Conservation (phyloP, 805 yeast genomes). For the Myxozyma monticola region DNA sequence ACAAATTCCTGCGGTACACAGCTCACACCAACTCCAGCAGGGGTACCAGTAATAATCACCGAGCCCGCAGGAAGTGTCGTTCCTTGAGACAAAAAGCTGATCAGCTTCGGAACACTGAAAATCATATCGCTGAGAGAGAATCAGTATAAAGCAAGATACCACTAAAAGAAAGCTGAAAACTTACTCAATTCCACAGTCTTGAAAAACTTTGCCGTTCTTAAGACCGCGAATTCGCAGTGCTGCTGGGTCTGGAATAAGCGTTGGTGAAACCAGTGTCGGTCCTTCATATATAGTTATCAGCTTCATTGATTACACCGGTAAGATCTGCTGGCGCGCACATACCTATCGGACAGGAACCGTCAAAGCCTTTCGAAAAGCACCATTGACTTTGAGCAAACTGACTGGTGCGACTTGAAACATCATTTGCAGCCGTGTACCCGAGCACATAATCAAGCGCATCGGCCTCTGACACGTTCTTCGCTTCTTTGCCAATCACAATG, state of each 20-base stretch:
- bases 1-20: conserved; percentile 45
- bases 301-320: no score
- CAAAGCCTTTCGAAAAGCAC: conserved; percentile 52
- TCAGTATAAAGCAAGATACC: conserved; percentile 28
- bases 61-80: conserved; percentile 54
- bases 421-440: conserved; percentile 57
- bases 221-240: conserved; percentile 42
- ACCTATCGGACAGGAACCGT: conserved; percentile 57
- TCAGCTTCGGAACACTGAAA: conserved; percentile 45
- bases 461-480: conserved; percentile 46
- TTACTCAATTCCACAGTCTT: conserved; percentile 33
- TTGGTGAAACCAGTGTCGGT: conserved; percentile 48
- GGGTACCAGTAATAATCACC: conserved; percentile 56
- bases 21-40: conserved; percentile 55
- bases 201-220: conserved; percentile 51
- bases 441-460: conserved; percentile 49
- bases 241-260: conserved; percentile 36
- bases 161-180: no score
- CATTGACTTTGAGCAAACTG: conserved; percentile 56
- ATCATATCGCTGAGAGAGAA: conserved; percentile 48
- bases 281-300: not conserved
- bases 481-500: conserved; percentile 50
- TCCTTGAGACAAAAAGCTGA: conserved; percentile 51
- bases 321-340: not conserved
- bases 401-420: conserved; percentile 55